These are phyloP conservation scores for Ottelia alismoides DNA, from an alignment of 106 monocot genomes.

Conservation along the genomic window DNA sequence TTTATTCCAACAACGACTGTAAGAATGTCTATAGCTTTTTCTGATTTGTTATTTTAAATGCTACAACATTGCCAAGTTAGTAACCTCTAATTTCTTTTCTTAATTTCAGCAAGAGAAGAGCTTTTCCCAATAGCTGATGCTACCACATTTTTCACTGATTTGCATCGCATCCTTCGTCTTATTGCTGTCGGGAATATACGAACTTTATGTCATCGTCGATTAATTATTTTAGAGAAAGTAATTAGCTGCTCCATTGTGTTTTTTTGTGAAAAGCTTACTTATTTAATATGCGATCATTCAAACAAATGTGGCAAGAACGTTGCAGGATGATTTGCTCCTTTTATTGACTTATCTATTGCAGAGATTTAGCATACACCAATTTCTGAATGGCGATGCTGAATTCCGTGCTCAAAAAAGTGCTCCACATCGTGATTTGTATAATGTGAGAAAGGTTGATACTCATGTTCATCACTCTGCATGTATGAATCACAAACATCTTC, in stretches of 20 bases:
- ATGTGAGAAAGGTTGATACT: constrained; percentile 99
- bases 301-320: no score
- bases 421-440: constrained; percentile 98
- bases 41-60: not conserved
- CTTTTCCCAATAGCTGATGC: constrained; percentile 79
- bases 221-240: constrained; percentile 86
- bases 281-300: no score
- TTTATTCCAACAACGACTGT: constrained; percentile 62
- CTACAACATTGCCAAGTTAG: constrained; percentile 1
- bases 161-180: constrained; percentile 73
- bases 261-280: no score
- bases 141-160: constrained; percentile 84
- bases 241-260: not conserved
- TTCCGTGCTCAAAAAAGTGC: constrained; percentile 99
- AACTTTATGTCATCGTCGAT: constrained; percentile 67
- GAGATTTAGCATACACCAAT: constrained; percentile 95
- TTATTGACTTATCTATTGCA: constrained; percentile 10
- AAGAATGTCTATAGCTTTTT: constrained; percentile 13
- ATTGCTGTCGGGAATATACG: constrained; percentile 74
- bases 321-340: no score
- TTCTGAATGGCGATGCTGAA: constrained; percentile 93
- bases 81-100: constrained; percentile 1
- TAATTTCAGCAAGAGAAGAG: constrained; percentile 37
- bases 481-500: constrained; percentile 98
- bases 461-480: constrained; percentile 99